A percentile compares a stretch with the other conserved stretches of the same genome.
Evolutionary conservation across 345 rosid species (phyloP).

Genomic region (Arabis alpina): DNA sequence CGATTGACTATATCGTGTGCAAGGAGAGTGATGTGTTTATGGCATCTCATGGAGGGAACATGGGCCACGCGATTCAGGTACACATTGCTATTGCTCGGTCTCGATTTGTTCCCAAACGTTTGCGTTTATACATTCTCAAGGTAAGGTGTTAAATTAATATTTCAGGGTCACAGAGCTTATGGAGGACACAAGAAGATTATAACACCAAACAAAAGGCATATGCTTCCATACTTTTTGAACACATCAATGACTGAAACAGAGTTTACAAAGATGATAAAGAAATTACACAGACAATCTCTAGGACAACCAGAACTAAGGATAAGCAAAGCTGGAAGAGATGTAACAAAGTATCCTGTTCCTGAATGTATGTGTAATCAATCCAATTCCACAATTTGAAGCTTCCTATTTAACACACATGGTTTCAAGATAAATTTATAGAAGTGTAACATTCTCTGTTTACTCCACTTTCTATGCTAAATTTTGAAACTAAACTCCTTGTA

Average conservation of each 20-base stretch:
- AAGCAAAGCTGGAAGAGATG: conserved; percentile 81
- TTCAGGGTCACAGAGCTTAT: conserved; percentile 83
- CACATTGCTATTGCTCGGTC: background rate
- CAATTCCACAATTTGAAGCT: conserved; percentile 13
- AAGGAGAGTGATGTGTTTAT: conserved; percentile 89
- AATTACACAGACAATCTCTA: conserved; percentile 71
- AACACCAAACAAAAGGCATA: conserved; percentile 91
- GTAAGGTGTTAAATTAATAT: conserved; percentile 18
- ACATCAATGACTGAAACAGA: conserved; percentile 68
- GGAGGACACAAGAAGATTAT: conserved; percentile 90
- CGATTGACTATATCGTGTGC: conserved; percentile 81
- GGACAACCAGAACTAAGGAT: conserved; percentile 85
- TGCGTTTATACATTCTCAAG: background rate
- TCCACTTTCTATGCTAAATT: conserved; percentile 4
- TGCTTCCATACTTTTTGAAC: conserved; percentile 82
- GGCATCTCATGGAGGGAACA: conserved; percentile 99
- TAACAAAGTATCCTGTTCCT: conserved; percentile 83
- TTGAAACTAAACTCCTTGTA: conserved; percentile 9
- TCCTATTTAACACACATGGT: conserved; percentile 11
- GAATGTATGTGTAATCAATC: conserved; percentile 81
- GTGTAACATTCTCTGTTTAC: background rate
- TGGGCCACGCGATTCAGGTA: conserved; percentile 96
- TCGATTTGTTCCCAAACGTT: background rate
- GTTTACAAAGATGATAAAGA: conserved; percentile 68
- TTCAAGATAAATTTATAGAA: background rate